Conservation (phyloP, 2,329 filamentous ascomycete species). For the Chaetomium globosum region DNA sequence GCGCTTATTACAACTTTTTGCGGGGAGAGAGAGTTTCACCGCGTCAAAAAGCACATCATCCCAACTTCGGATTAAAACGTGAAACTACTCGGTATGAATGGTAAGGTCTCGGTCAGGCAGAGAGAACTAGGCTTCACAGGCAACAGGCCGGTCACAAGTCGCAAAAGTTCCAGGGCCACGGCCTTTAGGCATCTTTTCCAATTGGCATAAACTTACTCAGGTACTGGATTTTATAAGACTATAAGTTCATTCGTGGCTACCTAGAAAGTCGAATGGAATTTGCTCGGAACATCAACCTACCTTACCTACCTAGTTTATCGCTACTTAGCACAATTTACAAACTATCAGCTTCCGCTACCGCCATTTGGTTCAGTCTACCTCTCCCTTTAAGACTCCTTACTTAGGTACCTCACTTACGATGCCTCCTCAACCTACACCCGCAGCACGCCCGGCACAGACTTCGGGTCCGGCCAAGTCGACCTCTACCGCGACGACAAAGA, state of each 20-base stretch:
- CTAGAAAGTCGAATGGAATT: neutral
- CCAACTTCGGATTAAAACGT: neutral
- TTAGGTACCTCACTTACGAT: neutral
- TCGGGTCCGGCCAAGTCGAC: neutral
- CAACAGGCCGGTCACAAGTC: neutral
- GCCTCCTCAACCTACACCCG: neutral
- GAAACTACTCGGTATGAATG: neutral
- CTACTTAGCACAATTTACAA: neutral
- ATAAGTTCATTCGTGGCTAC: neutral
- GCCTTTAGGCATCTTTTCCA: neutral
- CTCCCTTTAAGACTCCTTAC: neutral
- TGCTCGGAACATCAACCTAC: neutral
- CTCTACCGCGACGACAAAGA: too few relatives aligned
- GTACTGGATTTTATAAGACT: neutral
- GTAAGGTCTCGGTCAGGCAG: too few relatives aligned
- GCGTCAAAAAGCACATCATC: neutral
- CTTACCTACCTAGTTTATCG: neutral
- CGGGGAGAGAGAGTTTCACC: neutral
- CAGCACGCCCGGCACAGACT: slow-evolving; percentile 1
- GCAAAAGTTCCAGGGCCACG: neutral
- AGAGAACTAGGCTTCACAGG: neutral
- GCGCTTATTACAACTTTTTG: neutral
- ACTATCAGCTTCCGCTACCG: neutral
- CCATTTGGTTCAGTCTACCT: neutral
- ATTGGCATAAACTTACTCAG: too few relatives aligned